Percentiles rank a stretch among this genome's conserved stretches.
phyloP scores from a whole-genome alignment of 345 rosid species.

The Euphorbia lathyris region DNA sequence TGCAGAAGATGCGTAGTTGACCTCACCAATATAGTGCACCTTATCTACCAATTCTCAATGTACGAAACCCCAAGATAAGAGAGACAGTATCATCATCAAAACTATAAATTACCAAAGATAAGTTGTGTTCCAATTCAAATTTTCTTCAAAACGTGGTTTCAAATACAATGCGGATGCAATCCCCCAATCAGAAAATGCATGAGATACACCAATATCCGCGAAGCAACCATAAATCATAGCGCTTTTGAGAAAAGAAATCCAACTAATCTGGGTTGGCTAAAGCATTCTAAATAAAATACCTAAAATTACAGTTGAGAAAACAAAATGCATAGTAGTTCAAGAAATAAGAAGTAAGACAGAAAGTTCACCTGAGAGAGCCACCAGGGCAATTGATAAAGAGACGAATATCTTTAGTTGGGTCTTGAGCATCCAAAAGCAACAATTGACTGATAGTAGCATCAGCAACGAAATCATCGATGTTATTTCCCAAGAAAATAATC shows the following conservation, averaged over 20 bases:
- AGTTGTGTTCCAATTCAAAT: too few relatives aligned
- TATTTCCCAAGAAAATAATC: constrained; percentile 71
- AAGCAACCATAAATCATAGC: neutral
- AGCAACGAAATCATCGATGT: constrained; percentile 79
- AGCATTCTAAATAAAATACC: neutral
- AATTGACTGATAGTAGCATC: constrained; percentile 84
- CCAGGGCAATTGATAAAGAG: constrained; percentile 85
- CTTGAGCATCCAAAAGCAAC: constrained; percentile 87
- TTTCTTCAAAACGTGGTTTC: too few relatives aligned
- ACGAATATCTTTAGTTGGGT: constrained; percentile 78
- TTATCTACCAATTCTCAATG: too few relatives aligned
- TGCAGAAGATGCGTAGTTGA: too few relatives aligned
- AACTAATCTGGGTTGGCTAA: neutral
- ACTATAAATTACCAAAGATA: neutral
- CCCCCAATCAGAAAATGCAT: too few relatives aligned
- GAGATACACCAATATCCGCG: too few relatives aligned
- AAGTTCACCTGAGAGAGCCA: constrained; percentile 76
- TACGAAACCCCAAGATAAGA: too few relatives aligned
- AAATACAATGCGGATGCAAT: too few relatives aligned
- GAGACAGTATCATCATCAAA: too few relatives aligned
- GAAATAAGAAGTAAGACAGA: neutral
- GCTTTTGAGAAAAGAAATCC: neutral
- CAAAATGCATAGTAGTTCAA: neutral
- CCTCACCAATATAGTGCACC: too few relatives aligned
- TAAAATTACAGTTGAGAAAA: neutral